phyloP scores from a whole-genome alignment of 306 rosid species.

The Begonia fuchsioides region DNA sequence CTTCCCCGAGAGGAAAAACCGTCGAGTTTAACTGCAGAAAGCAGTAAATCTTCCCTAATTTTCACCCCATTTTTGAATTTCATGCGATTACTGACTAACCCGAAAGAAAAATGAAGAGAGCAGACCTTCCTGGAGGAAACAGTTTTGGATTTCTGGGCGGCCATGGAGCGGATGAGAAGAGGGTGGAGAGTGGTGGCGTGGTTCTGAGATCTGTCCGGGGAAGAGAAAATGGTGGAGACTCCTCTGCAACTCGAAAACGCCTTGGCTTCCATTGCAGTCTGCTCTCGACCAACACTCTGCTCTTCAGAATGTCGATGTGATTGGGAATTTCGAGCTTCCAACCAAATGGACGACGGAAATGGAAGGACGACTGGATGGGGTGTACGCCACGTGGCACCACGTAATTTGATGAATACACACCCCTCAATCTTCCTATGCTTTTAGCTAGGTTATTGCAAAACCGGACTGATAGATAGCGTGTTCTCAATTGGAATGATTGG shows the following conservation, averaged over 20 bases:
- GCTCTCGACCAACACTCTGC: constrained; percentile 2
- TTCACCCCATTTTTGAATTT: no score
- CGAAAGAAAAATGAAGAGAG: no score
- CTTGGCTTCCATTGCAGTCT: constrained; percentile 30
- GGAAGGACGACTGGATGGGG: constrained; percentile 15
- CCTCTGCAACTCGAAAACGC: constrained; percentile 27
- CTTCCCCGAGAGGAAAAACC: constrained; percentile 55
- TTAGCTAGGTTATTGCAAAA: no score
- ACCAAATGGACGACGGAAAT: constrained; percentile 15
- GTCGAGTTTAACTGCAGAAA: constrained; percentile 22
- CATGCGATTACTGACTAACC: no score
- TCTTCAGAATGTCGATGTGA: neutral
- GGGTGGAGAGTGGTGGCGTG: constrained; percentile 17
- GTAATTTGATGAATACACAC: neutral
- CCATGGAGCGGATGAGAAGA: constrained; percentile 25
- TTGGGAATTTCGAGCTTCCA: no score
- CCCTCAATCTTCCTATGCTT: no score
- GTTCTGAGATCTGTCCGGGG: constrained; percentile 3
- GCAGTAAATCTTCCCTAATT: no score
- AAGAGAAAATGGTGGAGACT: constrained; percentile 12
- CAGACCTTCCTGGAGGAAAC: constrained; percentile 53
- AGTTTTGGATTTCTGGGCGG: no score
- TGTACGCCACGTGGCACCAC: constrained; percentile 18
- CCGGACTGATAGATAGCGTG: no score
- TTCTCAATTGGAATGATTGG: no score